Evolutionary conservation across 129 eudicot genomes (phyloP).

Genomic region (Logfia minima): DNA sequence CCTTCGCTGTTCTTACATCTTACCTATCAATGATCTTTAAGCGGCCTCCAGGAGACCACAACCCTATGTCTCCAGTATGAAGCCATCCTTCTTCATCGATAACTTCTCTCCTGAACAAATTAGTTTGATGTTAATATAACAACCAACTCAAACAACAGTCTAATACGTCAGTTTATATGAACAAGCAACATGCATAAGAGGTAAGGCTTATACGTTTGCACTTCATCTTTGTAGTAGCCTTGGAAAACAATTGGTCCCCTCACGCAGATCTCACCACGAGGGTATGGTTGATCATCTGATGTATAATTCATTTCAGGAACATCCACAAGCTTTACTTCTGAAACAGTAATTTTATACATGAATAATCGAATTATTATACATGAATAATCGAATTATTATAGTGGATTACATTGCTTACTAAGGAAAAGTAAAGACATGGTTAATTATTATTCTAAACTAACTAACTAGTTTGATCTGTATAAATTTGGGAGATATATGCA

Average conservation of each 20-base stretch:
- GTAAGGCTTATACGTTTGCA: conserved; percentile 60
- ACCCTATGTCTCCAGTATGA: conserved; percentile 91
- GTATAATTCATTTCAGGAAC: conserved; percentile 95
- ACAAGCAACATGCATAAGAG: conserved; percentile 14
- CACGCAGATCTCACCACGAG: conserved; percentile 93
- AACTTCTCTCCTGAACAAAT: conserved; percentile 70
- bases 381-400: background rate
- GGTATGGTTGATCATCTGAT: conserved; percentile 74
- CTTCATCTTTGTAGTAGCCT: conserved; percentile 89
- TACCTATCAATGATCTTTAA: conserved; percentile 89
- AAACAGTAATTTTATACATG: conserved; percentile 13
- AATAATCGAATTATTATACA: background rate
- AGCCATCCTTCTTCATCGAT: conserved; percentile 93
- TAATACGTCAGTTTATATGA: background rate
- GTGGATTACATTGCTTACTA: background rate
- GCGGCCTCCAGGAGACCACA: conserved; percentile 83
- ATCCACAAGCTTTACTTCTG: conserved; percentile 87
- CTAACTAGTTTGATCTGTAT: background rate
- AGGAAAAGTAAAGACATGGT: background rate
- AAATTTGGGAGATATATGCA: background rate
- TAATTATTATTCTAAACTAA: background rate
- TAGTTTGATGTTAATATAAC: conserved; percentile 19
- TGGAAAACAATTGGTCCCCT: conserved; percentile 82
- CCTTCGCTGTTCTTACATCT: conserved; percentile 8
- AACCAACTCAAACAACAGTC: conserved; percentile 7